Evolutionary conservation across 140 eudicot genomes (phyloP).

Genomic region (Flaveria floridana): DNA sequence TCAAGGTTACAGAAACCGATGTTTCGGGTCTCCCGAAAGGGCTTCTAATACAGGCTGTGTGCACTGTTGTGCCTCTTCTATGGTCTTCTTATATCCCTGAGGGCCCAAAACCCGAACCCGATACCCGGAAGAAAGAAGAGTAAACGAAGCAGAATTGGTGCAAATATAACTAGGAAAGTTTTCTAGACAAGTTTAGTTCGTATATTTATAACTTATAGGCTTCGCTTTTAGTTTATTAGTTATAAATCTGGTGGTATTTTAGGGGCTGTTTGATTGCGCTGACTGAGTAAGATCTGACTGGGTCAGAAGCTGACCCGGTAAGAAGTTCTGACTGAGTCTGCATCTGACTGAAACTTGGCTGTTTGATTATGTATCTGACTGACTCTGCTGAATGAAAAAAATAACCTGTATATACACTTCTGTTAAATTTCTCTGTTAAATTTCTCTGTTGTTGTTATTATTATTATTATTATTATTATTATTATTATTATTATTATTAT

Average conservation of each 20-base stretch:
- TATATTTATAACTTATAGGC: background rate
- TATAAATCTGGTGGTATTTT: background rate
- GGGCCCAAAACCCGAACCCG: background rate
- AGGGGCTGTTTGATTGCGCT: too few relatives aligned
- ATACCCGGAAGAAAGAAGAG: background rate
- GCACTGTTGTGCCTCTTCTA: slow-evolving; percentile 59
- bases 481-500: too few relatives aligned
- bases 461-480: too few relatives aligned
- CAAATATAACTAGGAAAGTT: background rate
- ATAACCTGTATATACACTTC: too few relatives aligned
- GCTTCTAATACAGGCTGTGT: slow-evolving; percentile 36
- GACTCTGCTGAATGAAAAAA: too few relatives aligned
- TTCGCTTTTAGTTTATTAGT: background rate
- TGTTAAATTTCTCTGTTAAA: too few relatives aligned
- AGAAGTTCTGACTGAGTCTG: too few relatives aligned
- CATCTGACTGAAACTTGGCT: too few relatives aligned
- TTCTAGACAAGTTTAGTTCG: background rate
- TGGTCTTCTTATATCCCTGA: slow-evolving; percentile 50
- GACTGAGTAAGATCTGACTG: too few relatives aligned
- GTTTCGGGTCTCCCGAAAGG: slow-evolving; percentile 62
- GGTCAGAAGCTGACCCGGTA: too few relatives aligned
- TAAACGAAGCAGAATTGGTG: background rate
- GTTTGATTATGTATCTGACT: too few relatives aligned
- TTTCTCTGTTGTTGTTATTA: too few relatives aligned
- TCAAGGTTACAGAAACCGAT: slow-evolving; percentile 1